Base-by-base conservation (phyloP, 2,329 filamentous ascomycete species). In the Monosporascus sp. region DNA sequence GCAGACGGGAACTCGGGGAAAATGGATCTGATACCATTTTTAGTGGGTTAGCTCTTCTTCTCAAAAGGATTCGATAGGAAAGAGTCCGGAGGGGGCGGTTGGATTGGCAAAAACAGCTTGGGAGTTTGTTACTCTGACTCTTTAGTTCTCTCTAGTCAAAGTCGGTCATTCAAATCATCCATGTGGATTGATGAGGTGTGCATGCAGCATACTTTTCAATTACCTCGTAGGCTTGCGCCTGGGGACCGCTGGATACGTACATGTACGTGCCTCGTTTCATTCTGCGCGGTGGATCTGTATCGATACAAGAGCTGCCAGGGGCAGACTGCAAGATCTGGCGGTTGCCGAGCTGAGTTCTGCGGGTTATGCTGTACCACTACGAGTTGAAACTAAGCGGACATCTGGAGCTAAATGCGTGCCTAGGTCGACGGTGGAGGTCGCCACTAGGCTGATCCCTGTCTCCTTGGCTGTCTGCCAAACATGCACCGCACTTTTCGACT, bases 401-500 rank as follows among this genome's bases (percentile, higher is more conserved):
- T n/a, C n/a, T n/a, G 22, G 22, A 11, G 25, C 43, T 46, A 25
- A 46, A 46, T n/a, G 25, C 31, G 5, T 14, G 4, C 9, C 31
- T 35, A 35, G 31, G 31, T 5, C 31, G 20, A 31, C 43, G 43
- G 43, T 46, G 43, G 43, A 46, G 43, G 43, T 25, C 6, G 24
- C 43, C 9, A 46, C 43, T 27, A 27, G 24, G 43, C 43, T 31
- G 43, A 46, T 31, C 43, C 24, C 24, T 46, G 43, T 31, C 14
- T 15, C 43, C 43, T 46, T 46, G 43, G 43, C 43, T 46, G 17
- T 24, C 43, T 46, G 43, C 43, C 43, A 46, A 46, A 46, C 43
- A 46, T 46, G 43, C 43, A 46, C 43, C 43, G 43, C 43, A 46
- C 43, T 46, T 46, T 46, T 46, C 43, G 24, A 46, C 43, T 46